Evolutionary conservation across 208 protist species (phyloP).

Genomic region (Crithidia sp.): DNA sequence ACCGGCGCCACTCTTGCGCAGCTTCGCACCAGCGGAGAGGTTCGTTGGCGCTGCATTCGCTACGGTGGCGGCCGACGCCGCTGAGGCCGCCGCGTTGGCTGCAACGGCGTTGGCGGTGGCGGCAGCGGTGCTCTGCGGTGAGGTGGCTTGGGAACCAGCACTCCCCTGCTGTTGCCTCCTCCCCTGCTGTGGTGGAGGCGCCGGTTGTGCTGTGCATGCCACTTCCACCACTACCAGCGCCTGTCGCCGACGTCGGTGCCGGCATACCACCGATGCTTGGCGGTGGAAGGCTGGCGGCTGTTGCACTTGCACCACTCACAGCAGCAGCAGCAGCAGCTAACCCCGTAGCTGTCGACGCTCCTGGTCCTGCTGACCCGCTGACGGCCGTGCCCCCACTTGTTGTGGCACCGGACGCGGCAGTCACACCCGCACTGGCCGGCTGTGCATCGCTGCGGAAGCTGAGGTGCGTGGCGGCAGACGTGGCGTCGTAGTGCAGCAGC

Average conservation of each 20-base stretch:
- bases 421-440: neutral
- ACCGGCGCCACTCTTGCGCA: slow-evolving; percentile 7
- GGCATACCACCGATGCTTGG: neutral
- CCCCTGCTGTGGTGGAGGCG: no score
- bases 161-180: no score
- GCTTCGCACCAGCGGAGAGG: neutral
- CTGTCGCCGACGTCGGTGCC: neutral
- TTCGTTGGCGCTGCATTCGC: neutral
- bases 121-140: neutral
- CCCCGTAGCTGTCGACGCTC: neutral
- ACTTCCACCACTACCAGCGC: neutral
- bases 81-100: slow-evolving; percentile 3
- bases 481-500: slow-evolving; percentile 79
- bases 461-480: slow-evolving; percentile 46
- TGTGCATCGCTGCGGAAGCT: slow-evolving; percentile 51
- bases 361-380: no score
- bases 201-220: no score
- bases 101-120: slow-evolving; percentile 2
- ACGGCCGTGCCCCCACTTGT: neutral
- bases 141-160: neutral
- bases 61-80: neutral
- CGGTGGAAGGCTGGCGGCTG: slow-evolving; percentile 1
- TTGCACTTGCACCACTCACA: neutral
- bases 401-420: neutral
- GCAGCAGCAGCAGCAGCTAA: neutral